A percentile compares a stretch with the other conserved stretches of the same genome.
Evolutionary conservation across 805 yeast species (phyloP).

Genomic region (Jamesozyma lodderae): DNA sequence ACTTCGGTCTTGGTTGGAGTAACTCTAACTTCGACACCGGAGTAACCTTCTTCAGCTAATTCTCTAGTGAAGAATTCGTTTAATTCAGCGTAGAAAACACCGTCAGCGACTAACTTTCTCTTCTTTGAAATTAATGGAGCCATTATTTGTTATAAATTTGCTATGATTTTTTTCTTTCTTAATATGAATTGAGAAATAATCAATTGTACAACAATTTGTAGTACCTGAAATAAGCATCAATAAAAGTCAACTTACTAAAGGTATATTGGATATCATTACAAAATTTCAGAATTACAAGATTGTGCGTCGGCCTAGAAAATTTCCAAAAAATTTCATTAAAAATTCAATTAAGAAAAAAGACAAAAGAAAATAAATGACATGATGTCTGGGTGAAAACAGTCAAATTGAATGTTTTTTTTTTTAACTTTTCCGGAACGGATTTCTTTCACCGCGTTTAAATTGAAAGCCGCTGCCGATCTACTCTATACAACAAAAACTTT

Average conservation of each 20-base stretch:
- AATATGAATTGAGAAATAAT: too few relatives aligned
- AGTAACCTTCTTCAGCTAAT: slow-evolving; percentile 99
- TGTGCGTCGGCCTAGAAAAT: background rate
- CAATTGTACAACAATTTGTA: too few relatives aligned
- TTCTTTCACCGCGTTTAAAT: too few relatives aligned
- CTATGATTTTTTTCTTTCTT: slow-evolving; percentile 1
- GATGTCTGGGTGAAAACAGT: background rate
- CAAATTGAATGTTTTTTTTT: background rate
- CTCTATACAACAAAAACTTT: too few relatives aligned
- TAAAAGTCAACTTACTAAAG: too few relatives aligned
- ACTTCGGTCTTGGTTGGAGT: slow-evolving; percentile 97
- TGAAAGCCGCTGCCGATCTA: too few relatives aligned
- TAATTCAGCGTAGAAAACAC: slow-evolving; percentile 99
- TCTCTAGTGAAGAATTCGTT: slow-evolving; percentile 99
- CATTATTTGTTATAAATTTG: slow-evolving; percentile 21
- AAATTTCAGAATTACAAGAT: too few relatives aligned
- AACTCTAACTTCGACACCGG: slow-evolving; percentile 99
- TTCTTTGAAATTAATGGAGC: slow-evolving; percentile 75
- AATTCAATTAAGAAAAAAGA: background rate
- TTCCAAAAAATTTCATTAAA: too few relatives aligned
- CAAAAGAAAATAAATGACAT: too few relatives aligned
- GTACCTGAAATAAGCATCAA: too few relatives aligned
- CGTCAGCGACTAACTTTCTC: slow-evolving; percentile 99
- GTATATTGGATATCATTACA: too few relatives aligned
- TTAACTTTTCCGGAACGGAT: too few relatives aligned